Evolutionary conservation across 2,329 filamentous ascomycete species (phyloP), one percentile per base, ranked within the genome.

Genomic region (Aspergillus fijiensis): DNA sequence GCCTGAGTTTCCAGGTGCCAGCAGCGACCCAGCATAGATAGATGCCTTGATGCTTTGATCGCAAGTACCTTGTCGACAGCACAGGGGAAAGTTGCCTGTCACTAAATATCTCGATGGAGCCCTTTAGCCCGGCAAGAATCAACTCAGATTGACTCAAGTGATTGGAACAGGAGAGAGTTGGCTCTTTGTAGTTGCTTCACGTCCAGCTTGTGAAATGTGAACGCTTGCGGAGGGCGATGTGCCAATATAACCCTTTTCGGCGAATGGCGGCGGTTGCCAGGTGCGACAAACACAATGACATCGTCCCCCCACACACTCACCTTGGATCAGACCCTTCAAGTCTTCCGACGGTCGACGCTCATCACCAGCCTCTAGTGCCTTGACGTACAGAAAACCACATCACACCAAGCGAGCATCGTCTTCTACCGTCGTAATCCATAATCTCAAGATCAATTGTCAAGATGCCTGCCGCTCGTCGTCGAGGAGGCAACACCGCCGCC

Each of bases 401-500:
- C 19, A 5, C 51, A 45, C n/a, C 5, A 16, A 42, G 7, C 19
- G 16, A 45, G 4, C 3, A 2, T 23, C 2, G 5, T 19, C 11
- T n/a, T 29, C 14, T n/a, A 33, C n/a, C 27, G 10, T 5, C 16
- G 6, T 29, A 23, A 35, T 53, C 11, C 27, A 16, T 35, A n/a
- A 14, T 53, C 11, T 21, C 25, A 45, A 45, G 3, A 31, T 16
- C n/a, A 49, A 12, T 2, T 35, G 4, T n/a, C 48, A 56, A 61
- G 25, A 81, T 81, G 80, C 77, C 79, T 51, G 68, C 77, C 35
- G 65, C 72, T 52, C 77, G 77, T 63, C 77, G 78, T 47, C 70
- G 71, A 59, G 65, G 68, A 35, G 72, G 71, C 61, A 66, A 67
- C 29, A 72, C 78, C 52, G 67, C 74, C 60, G 69, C 78, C 47